Conservation (phyloP, 2,329 filamentous ascomycete species). For the Raffaelea albimanens region DNA sequence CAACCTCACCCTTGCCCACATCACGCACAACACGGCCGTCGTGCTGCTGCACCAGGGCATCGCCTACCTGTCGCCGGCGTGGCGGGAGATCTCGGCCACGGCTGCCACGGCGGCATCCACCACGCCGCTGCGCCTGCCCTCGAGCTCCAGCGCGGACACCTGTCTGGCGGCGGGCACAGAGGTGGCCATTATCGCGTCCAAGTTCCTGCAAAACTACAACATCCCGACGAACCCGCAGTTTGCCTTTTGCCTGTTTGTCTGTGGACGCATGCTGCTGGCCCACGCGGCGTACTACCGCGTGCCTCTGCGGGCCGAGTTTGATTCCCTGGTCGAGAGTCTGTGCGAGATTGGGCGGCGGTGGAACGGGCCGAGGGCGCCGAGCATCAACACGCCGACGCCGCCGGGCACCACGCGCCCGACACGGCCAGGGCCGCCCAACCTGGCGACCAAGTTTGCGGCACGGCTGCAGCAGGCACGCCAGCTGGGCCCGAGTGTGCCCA, state of each 20-base stretch:
- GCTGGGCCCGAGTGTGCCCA: slow-evolving; percentile 11
- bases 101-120: too few species aligned
- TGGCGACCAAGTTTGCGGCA: slow-evolving; percentile 24
- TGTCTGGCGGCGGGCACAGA: slow-evolving; percentile 28
- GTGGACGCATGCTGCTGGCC: slow-evolving; percentile 22
- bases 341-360: slow-evolving; percentile 27
- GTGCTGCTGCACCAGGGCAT: slow-evolving; percentile 31
- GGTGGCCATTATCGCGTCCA: slow-evolving; percentile 25
- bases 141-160: slow-evolving; percentile 28
- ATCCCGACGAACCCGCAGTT: slow-evolving; percentile 25
- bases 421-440: slow-evolving; percentile 11
- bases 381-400: too few species aligned
- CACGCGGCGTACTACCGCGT: slow-evolving; percentile 23
- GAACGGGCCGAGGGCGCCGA: slow-evolving; percentile 16
- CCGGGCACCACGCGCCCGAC: too few species aligned
- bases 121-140: slow-evolving; percentile 22
- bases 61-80: slow-evolving; percentile 24
- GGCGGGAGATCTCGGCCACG: slow-evolving; percentile 14
- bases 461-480: slow-evolving; percentile 19
- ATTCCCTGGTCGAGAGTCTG: slow-evolving; percentile 22
- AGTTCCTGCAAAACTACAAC: slow-evolving; percentile 24
- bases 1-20: slow-evolving; percentile 31
- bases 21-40: slow-evolving; percentile 32
- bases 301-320: slow-evolving; percentile 19
- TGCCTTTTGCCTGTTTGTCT: slow-evolving; percentile 28